A percentile compares a stretch with the other conserved stretches of the same genome.
Conservation (phyloP, 2,329 filamentous ascomycete species). For the Aspergillus pseudonomiae region DNA sequence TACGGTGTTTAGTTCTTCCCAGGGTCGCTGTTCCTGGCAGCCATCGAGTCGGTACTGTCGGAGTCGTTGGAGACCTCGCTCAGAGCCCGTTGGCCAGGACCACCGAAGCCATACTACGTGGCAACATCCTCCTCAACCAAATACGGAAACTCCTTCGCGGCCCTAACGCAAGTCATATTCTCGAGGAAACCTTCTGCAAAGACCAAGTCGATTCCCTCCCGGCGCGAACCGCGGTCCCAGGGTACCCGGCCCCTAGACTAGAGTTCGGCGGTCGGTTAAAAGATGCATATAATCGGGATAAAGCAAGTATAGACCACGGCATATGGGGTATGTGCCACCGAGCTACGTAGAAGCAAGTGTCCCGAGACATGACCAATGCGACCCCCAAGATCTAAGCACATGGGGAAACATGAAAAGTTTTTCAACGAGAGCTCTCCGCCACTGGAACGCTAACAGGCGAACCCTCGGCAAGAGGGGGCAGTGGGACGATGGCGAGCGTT, state of each 20-base stretch:
- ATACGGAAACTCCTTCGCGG: constrained; percentile 26
- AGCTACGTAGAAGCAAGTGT: background rate
- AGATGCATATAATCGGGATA: constrained; percentile 35
- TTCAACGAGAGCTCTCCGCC: background rate
- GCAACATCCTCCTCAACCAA: constrained; percentile 22
- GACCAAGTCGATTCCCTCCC: constrained; percentile 35
- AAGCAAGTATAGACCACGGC: constrained; percentile 26
- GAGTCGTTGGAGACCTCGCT: background rate
- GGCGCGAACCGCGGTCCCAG: constrained; percentile 31
- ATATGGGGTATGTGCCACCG: background rate
- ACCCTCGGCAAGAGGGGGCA: background rate
- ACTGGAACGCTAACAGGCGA: background rate
- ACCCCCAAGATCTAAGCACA: background rate
- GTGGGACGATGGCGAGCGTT: background rate
- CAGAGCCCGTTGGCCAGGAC: background rate
- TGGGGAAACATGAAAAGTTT: background rate
- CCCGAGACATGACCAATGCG: background rate
- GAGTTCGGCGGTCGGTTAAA: constrained; percentile 19
- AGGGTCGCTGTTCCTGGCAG: background rate
- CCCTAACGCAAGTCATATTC: constrained; percentile 23
- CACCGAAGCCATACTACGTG: constrained; percentile 20
- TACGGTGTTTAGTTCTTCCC: background rate
- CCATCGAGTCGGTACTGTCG: background rate
- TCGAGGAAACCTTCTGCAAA: constrained; percentile 19
- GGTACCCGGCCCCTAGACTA: background rate